Evolutionary conservation across 1,284 basidiomycete species (phyloP).

Genomic region (Papiliotrema fonsecae): DNA sequence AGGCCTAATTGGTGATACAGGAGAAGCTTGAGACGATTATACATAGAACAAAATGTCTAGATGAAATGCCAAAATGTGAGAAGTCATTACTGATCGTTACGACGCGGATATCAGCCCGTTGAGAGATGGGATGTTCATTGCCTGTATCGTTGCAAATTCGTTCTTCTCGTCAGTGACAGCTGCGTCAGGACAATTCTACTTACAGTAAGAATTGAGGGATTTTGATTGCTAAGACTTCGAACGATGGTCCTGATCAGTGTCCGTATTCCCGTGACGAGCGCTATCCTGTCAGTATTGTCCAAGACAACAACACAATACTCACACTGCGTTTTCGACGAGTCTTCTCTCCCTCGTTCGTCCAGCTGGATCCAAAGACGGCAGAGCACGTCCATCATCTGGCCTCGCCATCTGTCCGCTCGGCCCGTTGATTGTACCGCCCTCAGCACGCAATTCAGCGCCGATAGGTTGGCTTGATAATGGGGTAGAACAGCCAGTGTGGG

Average conservation of each 20-base stretch:
- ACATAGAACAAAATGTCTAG: too few species aligned
- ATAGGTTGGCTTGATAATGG: conserved; percentile 38
- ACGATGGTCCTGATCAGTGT: conserved; percentile 11
- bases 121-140: not conserved
- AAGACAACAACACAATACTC: too few species aligned
- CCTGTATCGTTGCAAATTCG: not conserved
- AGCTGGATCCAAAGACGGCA: conserved; percentile 32
- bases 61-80: too few species aligned
- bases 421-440: conserved; percentile 22
- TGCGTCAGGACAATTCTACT: not conserved
- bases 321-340: too few species aligned
- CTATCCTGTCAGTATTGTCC: too few species aligned
- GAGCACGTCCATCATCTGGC: conserved; percentile 41
- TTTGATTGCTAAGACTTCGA: conserved; percentile 8
- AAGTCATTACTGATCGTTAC: not conserved
- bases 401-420: conserved; percentile 38
- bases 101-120: not conserved
- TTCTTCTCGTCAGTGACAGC: not conserved
- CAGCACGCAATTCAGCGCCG: conserved; percentile 28
- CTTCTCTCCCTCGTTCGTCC: conserved; percentile 17
- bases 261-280: too few species aligned
- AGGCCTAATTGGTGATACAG: too few species aligned
- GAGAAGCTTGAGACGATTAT: too few species aligned
- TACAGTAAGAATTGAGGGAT: conserved; percentile 10
- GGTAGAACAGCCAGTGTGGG: conserved; percentile 28